Evolutionary conservation across 164 flowering plant genomes (phyloP), one percentile per base, ranked within the genome.

Genomic region (Stephania cephalantha): DNA sequence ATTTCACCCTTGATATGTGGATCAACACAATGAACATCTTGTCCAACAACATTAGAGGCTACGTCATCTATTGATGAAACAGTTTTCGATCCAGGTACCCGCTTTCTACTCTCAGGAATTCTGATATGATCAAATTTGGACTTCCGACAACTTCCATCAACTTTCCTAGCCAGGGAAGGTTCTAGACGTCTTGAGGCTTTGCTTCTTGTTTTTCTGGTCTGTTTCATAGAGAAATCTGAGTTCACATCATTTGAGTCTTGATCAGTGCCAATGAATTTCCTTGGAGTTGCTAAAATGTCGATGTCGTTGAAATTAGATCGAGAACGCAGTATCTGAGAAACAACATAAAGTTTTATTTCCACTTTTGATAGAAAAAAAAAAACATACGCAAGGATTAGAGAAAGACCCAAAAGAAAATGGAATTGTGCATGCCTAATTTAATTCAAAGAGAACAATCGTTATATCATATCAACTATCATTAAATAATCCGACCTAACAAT

Each of bases 241-340:
- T 78, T 79, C 4, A 58, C 64, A 58, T 2, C 64, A 15, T 15
- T 58, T 20, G 75, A 78, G 79, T 89, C 94, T 77, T 90, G 93
- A 77, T 89, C 89, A 17, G 90, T 87, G 74, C n/a, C 84, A 70
- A 88, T 78, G 42, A 88, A 93, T 84, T 87, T 91, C 83, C 92
- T 86, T 44, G 93, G 93, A 69, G 97, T 92, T 2, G 83, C 81
- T 76, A 83, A 87, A 76, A 91, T 82, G 71, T 80, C 78, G 50
- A 86, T 69, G 71, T 87, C 82, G 42, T 91, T 90, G 65, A 86
- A 83, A 79, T 82, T 86, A 53, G 86, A 74, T 20, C 72, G 88
- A 31, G 88, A 82, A 29, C 79, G 86, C 35, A 86, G 64, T 58
- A 88, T 85, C 98, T 92, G 89, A 75, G 79, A 50, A 35, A 35